A percentile compares a stretch with the other conserved stretches of the same genome.
phyloP scores from a whole-genome alignment of 768 basidiomycete species.

The Rhodotorula graminis region DNA sequence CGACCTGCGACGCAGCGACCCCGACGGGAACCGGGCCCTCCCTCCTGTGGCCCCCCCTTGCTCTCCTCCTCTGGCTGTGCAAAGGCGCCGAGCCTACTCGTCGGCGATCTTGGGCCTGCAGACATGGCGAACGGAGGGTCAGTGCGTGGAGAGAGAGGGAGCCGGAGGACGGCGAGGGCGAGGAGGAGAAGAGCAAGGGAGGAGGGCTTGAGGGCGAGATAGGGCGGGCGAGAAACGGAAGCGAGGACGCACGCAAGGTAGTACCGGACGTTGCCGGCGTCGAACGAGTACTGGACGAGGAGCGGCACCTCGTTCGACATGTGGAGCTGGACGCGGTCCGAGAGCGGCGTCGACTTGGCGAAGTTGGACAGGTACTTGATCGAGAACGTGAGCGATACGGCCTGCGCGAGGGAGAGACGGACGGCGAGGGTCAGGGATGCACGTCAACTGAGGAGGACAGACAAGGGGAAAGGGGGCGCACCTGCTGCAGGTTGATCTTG shows the following conservation, averaged over 20 bases:
- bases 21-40: too few relatives aligned
- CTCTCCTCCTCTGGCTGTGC: too few relatives aligned
- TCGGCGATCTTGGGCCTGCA: too few relatives aligned
- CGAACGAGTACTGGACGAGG: constrained; percentile 82
- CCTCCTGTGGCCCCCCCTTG: too few relatives aligned
- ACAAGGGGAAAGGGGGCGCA: not conserved
- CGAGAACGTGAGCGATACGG: constrained; percentile 88
- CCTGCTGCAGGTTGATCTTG: constrained; percentile 34
- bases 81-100: too few relatives aligned
- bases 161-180: too few relatives aligned
- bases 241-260: constrained; percentile 84
- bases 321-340: constrained; percentile 67
- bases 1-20: too few relatives aligned
- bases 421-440: constrained; percentile 38
- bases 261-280: constrained; percentile 81
- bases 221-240: not conserved
- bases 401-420: constrained; percentile 60
- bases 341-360: constrained; percentile 75
- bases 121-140: too few relatives aligned
- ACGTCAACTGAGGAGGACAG: not conserved
- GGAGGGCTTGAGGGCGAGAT: too few relatives aligned
- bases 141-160: too few relatives aligned
- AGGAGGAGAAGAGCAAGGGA: too few relatives aligned
- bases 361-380: constrained; percentile 97
- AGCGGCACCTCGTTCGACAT: constrained; percentile 90